Conservation (phyloP, 2,329 filamentous ascomycete genomes). For the Penicillium sclerotiorum region DNA sequence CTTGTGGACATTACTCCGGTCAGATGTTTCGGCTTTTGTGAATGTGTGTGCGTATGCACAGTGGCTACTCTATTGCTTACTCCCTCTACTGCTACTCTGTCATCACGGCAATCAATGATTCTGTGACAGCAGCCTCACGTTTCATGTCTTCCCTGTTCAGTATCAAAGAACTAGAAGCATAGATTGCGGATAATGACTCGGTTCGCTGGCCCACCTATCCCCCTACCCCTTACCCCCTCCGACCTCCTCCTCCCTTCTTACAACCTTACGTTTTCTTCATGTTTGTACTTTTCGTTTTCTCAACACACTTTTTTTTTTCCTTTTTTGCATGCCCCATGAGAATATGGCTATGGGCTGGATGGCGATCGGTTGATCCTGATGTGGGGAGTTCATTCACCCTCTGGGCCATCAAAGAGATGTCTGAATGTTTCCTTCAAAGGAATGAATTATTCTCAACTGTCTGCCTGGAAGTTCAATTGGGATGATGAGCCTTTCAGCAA, state of each 20-base stretch:
- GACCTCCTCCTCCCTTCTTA: neutral
- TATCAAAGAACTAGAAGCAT: too few relatives aligned
- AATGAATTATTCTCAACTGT: too few relatives aligned
- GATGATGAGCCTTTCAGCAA: too few relatives aligned
- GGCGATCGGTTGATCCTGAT: neutral
- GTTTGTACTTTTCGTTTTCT: conserved; percentile 23
- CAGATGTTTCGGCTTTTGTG: neutral
- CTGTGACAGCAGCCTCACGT: neutral
- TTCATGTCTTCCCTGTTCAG: neutral
- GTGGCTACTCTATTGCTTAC: neutral
- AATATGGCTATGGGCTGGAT: conserved; percentile 5
- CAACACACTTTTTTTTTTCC: conserved; percentile 11
- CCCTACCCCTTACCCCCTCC: neutral
- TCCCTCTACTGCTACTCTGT: neutral
- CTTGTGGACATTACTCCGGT: too few relatives aligned
- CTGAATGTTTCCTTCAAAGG: neutral
- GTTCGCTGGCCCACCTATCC: too few relatives aligned
- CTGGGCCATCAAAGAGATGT: neutral
- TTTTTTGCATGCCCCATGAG: conserved; percentile 10
- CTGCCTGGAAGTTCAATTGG: too few relatives aligned
- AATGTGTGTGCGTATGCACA: neutral
- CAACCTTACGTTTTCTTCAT: conserved; percentile 8
- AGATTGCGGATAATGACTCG: too few relatives aligned
- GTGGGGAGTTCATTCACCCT: neutral
- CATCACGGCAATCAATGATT: neutral